Base-by-base conservation (phyloP, 768 basidiomycete genomes). In the Candolleomyces aberdarensis region DNA sequence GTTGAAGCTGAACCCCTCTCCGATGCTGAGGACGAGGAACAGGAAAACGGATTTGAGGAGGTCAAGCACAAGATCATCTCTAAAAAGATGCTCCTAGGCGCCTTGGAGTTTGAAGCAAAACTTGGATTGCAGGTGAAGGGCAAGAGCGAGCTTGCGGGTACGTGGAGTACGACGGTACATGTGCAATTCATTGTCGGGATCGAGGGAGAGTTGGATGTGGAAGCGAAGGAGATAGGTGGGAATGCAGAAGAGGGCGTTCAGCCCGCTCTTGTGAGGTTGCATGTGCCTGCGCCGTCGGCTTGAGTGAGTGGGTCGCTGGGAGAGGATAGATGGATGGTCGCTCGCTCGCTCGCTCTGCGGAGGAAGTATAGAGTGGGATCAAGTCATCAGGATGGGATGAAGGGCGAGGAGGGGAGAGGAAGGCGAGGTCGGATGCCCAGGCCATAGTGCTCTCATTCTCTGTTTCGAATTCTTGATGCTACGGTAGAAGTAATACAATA, bases 21-120 rank as follows among this genome's bases (percentile, higher is more conserved):
- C 8, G 78, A 77, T 7, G 81, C 81, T 0, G 84, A 83, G 0
- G 77, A 74, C 0, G 81, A 80, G 0, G 86, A 86, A 13, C 84
- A 83, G 1, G 88, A 87, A 51, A 82, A 84, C 15, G 85, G 86
- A 62, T 83, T 84, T 61, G 71, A 78, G 32, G 86, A 89, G 72
- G 75, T 86, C 39, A 89, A 88, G 71, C 82, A 86, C 70, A 83
- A 83, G 69, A 82, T 77, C 10, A 65, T 86, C 46, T 77, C 75
- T 56, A 90, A 89, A 72, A 81, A 83, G 62, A 72, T 68, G 0
- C 73, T 81, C 56, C 66, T 92, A n/a, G 80, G 80, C 20, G 76
- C 74, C 14, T 60, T 80, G 39, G 73, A 79, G 46, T 67, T 76
- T 11, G 72, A 78, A 6, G 76, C 81, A 76, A 76, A 2, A 78